Conservation (phyloP, 345 rosid genomes). For the Iberis pinnata region DNA sequence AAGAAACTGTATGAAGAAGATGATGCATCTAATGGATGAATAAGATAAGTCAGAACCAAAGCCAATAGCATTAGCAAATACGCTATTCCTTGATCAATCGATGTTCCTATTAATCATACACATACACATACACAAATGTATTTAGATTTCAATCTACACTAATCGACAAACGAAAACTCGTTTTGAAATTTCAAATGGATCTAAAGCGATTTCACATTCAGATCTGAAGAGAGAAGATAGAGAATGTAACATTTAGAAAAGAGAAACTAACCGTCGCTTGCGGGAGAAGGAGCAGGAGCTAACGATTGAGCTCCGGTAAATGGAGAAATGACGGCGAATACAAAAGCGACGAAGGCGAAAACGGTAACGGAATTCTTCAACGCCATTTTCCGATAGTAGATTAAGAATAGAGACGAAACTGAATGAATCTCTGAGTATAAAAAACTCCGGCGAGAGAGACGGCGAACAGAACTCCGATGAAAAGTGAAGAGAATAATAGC, state of each 20-base stretch:
- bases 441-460: neutral
- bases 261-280: slow-evolving; percentile 45
- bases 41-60: slow-evolving; percentile 52
- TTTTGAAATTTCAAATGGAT: no score
- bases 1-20: slow-evolving; percentile 22
- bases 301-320: slow-evolving; percentile 33
- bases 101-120: slow-evolving; percentile 38
- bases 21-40: slow-evolving; percentile 44
- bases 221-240: neutral
- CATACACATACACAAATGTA: no score
- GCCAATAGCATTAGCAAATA: slow-evolving; percentile 61
- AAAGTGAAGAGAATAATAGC: no score
- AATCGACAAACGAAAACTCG: no score
- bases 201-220: neutral
- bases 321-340: slow-evolving; percentile 28
- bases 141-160: no score
- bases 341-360: slow-evolving; percentile 23
- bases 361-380: slow-evolving; percentile 25
- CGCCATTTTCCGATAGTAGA: neutral
- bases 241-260: no score
- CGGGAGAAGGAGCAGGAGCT: slow-evolving; percentile 52
- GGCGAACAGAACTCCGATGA: neutral
- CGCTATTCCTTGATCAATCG: slow-evolving; percentile 62
- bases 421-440: neutral
- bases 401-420: neutral